Percentiles rank a stretch among this genome's conserved stretches.
Evolutionary conservation across 306 rosid species (phyloP).

Genomic region (Medicago arabica): DNA sequence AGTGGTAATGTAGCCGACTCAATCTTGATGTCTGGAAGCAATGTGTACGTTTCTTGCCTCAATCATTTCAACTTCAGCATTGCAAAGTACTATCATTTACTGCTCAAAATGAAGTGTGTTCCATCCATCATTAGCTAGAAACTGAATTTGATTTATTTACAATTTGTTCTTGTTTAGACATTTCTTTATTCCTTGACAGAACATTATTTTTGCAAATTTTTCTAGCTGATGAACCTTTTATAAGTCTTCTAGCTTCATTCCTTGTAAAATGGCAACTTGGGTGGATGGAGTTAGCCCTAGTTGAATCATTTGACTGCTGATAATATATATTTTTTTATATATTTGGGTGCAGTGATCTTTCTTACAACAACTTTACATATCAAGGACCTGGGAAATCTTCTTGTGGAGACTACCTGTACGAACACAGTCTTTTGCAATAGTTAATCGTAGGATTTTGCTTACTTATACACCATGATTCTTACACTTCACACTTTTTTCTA

Average conservation of each 20-base stretch:
- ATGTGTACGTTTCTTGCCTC: conserved; percentile 63
- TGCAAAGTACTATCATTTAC: conserved; percentile 13
- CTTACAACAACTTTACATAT: conserved; percentile 83
- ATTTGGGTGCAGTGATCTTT: conserved; percentile 76
- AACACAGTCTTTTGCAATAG: conserved; percentile 34
- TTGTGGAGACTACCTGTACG: conserved; percentile 70
- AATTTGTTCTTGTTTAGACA: conserved; percentile 18
- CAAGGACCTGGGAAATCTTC: conserved; percentile 64
- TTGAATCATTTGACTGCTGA: conserved; percentile 17
- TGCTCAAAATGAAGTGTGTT: conserved; percentile 3
- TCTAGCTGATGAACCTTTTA: conserved; percentile 1
- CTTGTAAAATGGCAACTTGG: no score
- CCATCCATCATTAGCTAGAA: conserved; percentile 5
- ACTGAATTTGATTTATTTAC: conserved; percentile 8
- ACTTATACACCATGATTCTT: conserved; percentile 12
- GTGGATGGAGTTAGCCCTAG: no score
- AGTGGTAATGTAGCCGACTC: conserved; percentile 72
- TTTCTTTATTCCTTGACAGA: conserved; percentile 26
- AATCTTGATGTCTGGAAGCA: conserved; percentile 69
- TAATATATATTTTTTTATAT: conserved; percentile 28
- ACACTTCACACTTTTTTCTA: conserved; percentile 22
- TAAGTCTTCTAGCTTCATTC: conserved; percentile 4
- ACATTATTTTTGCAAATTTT: conserved; percentile 2
- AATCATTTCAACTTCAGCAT: conserved; percentile 36
- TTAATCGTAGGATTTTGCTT: conserved; percentile 19